Evolutionary conservation across 768 basidiomycete species (phyloP), one percentile per base, ranked within the genome.

Genomic region (Pisolithus sp.): DNA sequence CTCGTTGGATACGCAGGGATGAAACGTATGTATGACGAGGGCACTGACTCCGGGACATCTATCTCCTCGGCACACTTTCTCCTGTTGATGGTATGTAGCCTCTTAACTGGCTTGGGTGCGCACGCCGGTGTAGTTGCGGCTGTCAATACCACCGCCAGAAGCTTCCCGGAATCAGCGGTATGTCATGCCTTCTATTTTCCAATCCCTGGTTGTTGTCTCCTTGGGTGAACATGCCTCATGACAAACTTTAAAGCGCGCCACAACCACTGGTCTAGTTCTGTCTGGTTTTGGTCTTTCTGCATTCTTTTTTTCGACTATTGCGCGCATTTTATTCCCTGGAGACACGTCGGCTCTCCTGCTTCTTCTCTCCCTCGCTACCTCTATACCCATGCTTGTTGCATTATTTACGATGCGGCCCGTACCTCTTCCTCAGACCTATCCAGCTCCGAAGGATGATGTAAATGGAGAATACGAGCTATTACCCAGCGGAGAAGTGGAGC

Each of bases 261-360:
- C 81, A 1, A 77, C 81, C 5, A 87, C 85, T 0, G 86, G 84
- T 2, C 61, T 89, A 4, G 89, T 90, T 30, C 71, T 90, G 15
- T 86, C 88, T 4, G 89, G 89, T 18, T 91, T 89, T 56, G 90
- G 91, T 0, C 78, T 94, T 8, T 90, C 88, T 3, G 91, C 91
- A 0, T 93, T 93, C 72, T 72, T 88, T 53, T 93, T 92, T 70
- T 86, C 87, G 17, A 78, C 81, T 3, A 69, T 92, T 41, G 81
- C 89, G 0, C 83, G 83, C 54, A 59, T 78, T 3, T 65, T 82
- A 42, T 91, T 82, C 59, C 80, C 85, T 0, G 89, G 86, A 0
- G 76, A 90, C 58, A 87, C 87, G 0, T 83, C 83, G 0, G 76
- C 80, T 86, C 10, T 94, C 62, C 70, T 94, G 1, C 73, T 85